Conservation (phyloP, 257 asterid genomes). For the Ehretia macrophylla region DNA sequence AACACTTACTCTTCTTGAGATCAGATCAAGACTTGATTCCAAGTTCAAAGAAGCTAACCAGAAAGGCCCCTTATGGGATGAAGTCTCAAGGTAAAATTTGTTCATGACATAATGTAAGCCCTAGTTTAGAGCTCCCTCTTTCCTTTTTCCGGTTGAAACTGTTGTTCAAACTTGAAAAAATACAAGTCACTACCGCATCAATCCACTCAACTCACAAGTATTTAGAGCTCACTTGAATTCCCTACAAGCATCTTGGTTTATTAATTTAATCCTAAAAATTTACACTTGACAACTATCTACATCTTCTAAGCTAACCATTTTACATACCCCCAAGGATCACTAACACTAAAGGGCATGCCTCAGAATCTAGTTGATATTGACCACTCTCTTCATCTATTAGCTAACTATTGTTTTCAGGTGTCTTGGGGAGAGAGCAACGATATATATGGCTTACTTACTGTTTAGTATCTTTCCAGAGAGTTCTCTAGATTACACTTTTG, state of each 20-base stretch:
- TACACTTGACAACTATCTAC: too few species aligned
- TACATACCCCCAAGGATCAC: too few species aligned
- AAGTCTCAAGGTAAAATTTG: conserved; percentile 73
- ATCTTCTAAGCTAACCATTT: too few species aligned
- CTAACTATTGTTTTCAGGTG: not conserved
- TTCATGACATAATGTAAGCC: not conserved
- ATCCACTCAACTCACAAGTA: too few species aligned
- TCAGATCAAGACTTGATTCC: conserved; percentile 82
- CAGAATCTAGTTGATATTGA: conserved; percentile 2
- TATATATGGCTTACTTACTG: too few species aligned
- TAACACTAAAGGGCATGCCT: too few species aligned
- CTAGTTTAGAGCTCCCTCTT: not conserved
- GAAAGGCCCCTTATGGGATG: conserved; percentile 97
- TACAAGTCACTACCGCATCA: too few species aligned
- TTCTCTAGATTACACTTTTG: not conserved
- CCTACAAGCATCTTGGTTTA: too few species aligned
- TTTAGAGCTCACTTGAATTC: too few species aligned
- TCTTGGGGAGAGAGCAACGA: not conserved
- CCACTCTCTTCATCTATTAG: not conserved
- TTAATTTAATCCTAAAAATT: too few species aligned
- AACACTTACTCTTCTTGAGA: conserved; percentile 92
- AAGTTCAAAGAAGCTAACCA: conserved; percentile 95
- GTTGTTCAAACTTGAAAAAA: too few species aligned
- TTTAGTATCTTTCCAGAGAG: too few species aligned
- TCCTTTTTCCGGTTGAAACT: not conserved